Evolutionary conservation across 495 filamentous ascomycete genomes (phyloP), one percentile per base, ranked within the genome.

Genomic region (Podospora pseudoanserina): DNA sequence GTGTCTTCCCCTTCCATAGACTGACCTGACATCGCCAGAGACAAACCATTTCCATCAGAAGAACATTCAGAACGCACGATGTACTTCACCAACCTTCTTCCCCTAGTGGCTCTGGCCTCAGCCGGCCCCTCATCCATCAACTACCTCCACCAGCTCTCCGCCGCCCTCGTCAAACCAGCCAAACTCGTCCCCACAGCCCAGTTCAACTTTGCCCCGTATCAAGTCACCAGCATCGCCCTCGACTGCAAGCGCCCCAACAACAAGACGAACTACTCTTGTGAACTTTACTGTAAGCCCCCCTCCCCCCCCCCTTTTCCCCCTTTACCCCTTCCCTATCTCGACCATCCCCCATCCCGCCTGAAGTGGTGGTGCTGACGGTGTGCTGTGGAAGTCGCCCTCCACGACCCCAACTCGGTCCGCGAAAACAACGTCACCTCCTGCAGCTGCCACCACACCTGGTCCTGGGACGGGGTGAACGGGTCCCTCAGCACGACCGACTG

Each of bases 381-480:
- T 23, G 23, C 1, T 23, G 23, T 23, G 23, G 2, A 27, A 79
- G 78, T 79, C 65, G 20, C 73, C 27, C 78, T 76, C 76, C 66
- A 65, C 23, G 78, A 79, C 60, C 76, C 76, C 60, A 79, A 79
- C 69, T 77, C 78, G 1, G 71, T 77, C 32, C 61, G 69, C 28
- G 60, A 74, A 56, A 76, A 76, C 71, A 65, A 67, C n/a, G 69
- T 74, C 18, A 67, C 71, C 1, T 75, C 75, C 23, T 67, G 71
- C 55, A 44, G 16, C 26, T 79, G 78, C 68, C 44, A 67, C 18
- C 64, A 67, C 3, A 19, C 56, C 11, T 79, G 75, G 74, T 28
- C 65, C 30, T 79, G 78, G 78, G 73, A 78, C 61, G 74, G 76
- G 20, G 57, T 67, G 20, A 68, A 70, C n/a, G 53, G 34, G 5